phyloP scores from a whole-genome alignment of 1,284 basidiomycete genomes.

The Tylopilus sp. region DNA sequence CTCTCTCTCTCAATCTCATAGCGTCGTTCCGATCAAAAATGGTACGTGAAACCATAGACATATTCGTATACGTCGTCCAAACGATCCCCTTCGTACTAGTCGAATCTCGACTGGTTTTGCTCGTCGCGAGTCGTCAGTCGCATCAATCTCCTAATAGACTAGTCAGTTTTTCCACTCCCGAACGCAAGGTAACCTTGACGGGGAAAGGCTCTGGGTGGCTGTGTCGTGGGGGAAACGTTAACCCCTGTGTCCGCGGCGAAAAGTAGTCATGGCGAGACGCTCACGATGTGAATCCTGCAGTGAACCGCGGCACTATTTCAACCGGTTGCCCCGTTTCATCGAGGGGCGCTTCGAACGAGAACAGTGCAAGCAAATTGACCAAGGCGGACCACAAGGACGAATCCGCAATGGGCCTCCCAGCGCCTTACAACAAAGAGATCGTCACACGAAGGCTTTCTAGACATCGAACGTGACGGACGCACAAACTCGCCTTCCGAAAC shows the following conservation, averaged over 20 bases:
- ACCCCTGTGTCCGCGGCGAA: no score
- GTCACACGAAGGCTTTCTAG: background rate
- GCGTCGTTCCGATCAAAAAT: background rate
- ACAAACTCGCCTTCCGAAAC: constrained; percentile 9
- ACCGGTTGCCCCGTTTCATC: constrained; percentile 3
- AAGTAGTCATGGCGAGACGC: background rate
- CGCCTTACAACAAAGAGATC: constrained; percentile 4
- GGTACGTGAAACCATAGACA: background rate
- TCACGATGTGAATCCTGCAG: constrained; percentile 8
- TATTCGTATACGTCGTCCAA: background rate
- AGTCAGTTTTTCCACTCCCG: background rate
- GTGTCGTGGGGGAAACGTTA: background rate
- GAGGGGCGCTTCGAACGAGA: constrained; percentile 10
- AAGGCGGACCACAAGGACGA: constrained; percentile 7
- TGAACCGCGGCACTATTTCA: constrained; percentile 3
- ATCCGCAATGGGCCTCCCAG: constrained; percentile 5
- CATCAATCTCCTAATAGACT: background rate
- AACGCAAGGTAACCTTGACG: background rate
- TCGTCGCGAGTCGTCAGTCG: background rate
- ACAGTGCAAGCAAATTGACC: constrained; percentile 4
- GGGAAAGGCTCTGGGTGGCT: constrained; percentile 4
- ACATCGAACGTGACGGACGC: background rate
- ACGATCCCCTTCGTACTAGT: background rate
- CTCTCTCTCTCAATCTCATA: background rate
- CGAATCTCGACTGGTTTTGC: background rate